Evolutionary conservation across 768 basidiomycete species (phyloP).

Genomic region (Tylopilus cervinicoccineus): DNA sequence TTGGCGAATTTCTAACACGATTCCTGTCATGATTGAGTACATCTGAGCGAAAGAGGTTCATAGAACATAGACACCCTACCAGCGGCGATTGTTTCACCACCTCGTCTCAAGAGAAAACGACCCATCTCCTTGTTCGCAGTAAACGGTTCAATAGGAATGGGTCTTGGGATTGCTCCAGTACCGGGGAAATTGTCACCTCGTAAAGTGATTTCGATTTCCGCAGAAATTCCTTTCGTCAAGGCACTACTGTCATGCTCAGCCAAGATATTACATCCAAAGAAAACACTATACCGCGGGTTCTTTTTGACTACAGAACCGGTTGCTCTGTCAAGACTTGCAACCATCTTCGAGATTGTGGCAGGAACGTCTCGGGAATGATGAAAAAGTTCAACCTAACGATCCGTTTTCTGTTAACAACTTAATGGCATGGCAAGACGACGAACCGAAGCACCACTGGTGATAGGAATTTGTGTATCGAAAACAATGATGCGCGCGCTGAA

Average conservation of each 20-base stretch:
- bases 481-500: slow-evolving; percentile 90
- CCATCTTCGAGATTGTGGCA: slow-evolving; percentile 77
- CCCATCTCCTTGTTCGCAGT: slow-evolving; percentile 94
- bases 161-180: slow-evolving; percentile 39
- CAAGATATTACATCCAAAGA: not conserved
- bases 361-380: slow-evolving; percentile 93
- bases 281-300: slow-evolving; percentile 64
- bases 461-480: slow-evolving; percentile 88
- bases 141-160: slow-evolving; percentile 87
- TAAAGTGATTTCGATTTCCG: slow-evolving; percentile 80
- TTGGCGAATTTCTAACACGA: slow-evolving; percentile 38
- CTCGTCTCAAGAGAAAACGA: slow-evolving; percentile 77
- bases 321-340: slow-evolving; percentile 75
- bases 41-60: not conserved
- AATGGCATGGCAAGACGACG: slow-evolving; percentile 13
- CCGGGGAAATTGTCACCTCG: slow-evolving; percentile 54
- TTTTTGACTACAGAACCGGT: slow-evolving; percentile 69
- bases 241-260: slow-evolving; percentile 48
- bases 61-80: slow-evolving; percentile 41
- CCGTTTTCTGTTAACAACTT: not conserved
- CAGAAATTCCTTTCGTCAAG: slow-evolving; percentile 78
- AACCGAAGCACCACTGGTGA: slow-evolving; percentile 84
- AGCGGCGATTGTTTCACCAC: slow-evolving; percentile 92
- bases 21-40: slow-evolving; percentile 32
- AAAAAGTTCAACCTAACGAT: slow-evolving; percentile 78